Percentiles rank a stretch among this genome's conserved stretches.
Conservation (phyloP, 169 alveolate species). For the Plasmodium vivax region DNA sequence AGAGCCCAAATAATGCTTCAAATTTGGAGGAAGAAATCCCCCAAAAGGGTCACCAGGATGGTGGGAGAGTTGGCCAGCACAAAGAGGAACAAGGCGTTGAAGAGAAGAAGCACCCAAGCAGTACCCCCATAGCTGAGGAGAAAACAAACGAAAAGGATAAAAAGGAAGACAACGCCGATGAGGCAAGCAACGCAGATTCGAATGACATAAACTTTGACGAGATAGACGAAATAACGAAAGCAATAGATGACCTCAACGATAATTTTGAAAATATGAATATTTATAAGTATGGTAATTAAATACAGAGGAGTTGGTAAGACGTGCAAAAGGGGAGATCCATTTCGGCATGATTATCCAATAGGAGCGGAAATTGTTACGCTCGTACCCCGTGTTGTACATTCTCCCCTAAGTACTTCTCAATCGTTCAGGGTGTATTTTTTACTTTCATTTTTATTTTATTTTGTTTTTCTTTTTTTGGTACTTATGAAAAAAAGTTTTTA, state of each 20-base stretch:
- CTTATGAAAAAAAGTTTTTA: background rate
- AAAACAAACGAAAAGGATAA: background rate
- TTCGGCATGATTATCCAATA: background rate
- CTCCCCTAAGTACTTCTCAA: background rate
- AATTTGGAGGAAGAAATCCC: background rate
- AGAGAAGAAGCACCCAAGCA: background rate
- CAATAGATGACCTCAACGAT: constrained; percentile 55
- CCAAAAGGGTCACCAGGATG: background rate
- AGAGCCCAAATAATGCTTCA: background rate
- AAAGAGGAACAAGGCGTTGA: background rate
- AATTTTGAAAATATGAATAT: constrained; percentile 72
- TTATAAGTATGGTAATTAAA: constrained; percentile 52
- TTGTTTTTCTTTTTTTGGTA: background rate
- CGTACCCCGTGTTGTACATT: background rate
- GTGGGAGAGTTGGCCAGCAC: background rate
- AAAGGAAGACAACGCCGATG: background rate
- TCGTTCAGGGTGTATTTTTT: background rate
- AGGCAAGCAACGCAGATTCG: constrained; percentile 8
- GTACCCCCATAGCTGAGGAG: background rate
- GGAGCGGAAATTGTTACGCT: background rate
- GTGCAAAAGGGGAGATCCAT: background rate
- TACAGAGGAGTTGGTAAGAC: background rate
- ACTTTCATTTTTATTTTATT: background rate
- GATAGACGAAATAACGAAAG: constrained; percentile 67
- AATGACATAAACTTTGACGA: constrained; percentile 65